Evolutionary conservation across 108 stramenopile genomes (phyloP), one percentile per base, ranked within the genome.

Genomic region (Stephanodiscus minutulus): DNA sequence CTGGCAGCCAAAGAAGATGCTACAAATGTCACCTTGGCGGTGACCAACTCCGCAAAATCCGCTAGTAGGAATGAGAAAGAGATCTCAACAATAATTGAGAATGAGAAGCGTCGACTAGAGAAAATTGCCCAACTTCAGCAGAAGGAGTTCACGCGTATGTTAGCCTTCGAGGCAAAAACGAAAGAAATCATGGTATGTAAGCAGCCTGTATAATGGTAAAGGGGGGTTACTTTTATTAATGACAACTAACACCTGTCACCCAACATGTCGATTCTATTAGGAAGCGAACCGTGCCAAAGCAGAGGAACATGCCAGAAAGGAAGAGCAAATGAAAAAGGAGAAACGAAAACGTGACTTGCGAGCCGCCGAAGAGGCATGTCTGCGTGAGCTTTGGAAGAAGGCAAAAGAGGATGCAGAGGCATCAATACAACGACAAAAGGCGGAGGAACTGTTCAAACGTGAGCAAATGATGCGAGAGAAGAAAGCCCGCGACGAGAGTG

Each of bases 121-220:
- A 75, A 75, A 60, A 31, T 75, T 36, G 74, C 66, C n/a, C 28
- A 22, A 35, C 54, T 66, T 22, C 74, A 75, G 50, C 56, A 75
- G 39, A 68, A 53, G 37, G 74, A 75, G 37, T 36, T 75, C 4
- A 8, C 68, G 6, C 31, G 74, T 8, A 60, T 75, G 67, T 47
- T 76, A 0, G 64, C 59, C 1, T 68, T 61, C 37, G 74, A 75
- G 44, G n/a, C 46, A 5, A 75, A 75, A 48, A 68, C 74, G 12
- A 44, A 61, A 54, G 66, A 65, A 15, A 61, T 75, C 24, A 75
- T 57, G 20, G 50, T 52, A 52, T 24, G 50, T 52, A 41, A 41
- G 8, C 35, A 41, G 39, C 11, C 8, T 41, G 1, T 8, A 8
- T 8, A 8, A 11, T 41, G 39, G 39, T 11, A 1, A 41, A 1